Percentiles rank a stretch among this genome's conserved stretches.
Conservation (phyloP, 306 rosid species). For the Trifolium subterraneum region DNA sequence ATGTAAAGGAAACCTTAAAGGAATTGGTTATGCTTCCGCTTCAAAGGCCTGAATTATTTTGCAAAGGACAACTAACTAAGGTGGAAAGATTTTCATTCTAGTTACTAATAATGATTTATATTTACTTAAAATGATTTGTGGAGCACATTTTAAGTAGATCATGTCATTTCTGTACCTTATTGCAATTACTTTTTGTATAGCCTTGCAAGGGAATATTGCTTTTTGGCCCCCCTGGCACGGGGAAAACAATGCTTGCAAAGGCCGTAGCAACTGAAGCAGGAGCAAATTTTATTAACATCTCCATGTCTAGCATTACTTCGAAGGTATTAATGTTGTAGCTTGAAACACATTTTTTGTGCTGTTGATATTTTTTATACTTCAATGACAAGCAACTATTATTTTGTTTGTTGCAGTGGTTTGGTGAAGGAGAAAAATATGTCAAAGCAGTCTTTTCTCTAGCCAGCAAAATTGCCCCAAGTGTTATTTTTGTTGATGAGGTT, state of each 20-base stretch:
- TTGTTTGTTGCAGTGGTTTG: constrained; percentile 84
- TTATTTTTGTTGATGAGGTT: constrained; percentile 96
- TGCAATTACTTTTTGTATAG: constrained; percentile 50
- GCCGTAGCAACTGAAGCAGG: constrained; percentile 99
- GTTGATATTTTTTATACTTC: constrained; percentile 9
- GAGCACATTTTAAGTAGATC: constrained; percentile 28
- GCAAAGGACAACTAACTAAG: constrained; percentile 96
- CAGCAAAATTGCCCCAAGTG: constrained; percentile 96
- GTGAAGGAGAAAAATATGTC: constrained; percentile 96
- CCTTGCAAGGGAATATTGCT: constrained; percentile 99
- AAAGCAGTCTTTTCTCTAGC: constrained; percentile 96
- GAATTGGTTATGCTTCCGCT: constrained; percentile 99
- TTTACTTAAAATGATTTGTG: constrained; percentile 21
- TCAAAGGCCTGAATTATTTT: constrained; percentile 92
- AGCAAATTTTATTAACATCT: constrained; percentile 93
- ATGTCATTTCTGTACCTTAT: constrained; percentile 25
- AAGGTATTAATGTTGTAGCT: constrained; percentile 59
- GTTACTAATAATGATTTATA: constrained; percentile 9
- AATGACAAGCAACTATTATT: constrained; percentile 28
- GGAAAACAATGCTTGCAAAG: constrained; percentile 98
- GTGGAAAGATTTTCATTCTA: constrained; percentile 45
- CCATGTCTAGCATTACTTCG: constrained; percentile 96
- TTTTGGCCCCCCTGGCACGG: constrained; percentile 98
- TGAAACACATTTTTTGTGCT: constrained; percentile 7
- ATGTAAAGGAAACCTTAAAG: constrained; percentile 94